A percentile compares a stretch with the other conserved stretches of the same genome.
These are phyloP conservation scores for Teratosphaeria destructans DNA, from an alignment of 2,329 filamentous ascomycete genomes.

Conservation along the genomic window DNA sequence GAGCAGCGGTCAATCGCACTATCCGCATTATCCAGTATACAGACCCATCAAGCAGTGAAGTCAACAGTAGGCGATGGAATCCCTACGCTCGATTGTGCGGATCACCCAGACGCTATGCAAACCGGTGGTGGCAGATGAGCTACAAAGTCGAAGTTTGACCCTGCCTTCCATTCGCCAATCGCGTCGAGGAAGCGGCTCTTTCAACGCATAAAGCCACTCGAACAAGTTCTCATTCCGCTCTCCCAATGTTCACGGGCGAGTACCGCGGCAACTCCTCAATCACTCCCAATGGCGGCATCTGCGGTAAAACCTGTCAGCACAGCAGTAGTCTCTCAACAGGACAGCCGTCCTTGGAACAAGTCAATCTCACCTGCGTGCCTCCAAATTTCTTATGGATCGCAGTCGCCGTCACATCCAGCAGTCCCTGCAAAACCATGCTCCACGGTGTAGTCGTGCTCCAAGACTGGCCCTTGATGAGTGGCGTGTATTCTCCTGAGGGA, in stretches of 20 bases:
- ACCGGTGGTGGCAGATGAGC: too few relatives aligned
- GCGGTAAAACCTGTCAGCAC: neutral
- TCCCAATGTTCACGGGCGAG: neutral
- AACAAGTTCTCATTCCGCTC: neutral
- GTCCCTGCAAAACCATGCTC: neutral
- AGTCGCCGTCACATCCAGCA: neutral
- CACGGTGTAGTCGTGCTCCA: neutral
- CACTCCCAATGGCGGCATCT: neutral
- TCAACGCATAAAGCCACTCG: too few relatives aligned
- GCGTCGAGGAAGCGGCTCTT: too few relatives aligned
- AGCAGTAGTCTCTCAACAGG: neutral
- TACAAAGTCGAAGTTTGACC: too few relatives aligned
- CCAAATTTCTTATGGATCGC: neutral
- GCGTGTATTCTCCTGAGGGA: neutral
- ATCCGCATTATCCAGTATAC: too few relatives aligned
- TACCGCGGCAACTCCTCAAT: neutral
- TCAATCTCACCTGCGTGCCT: neutral
- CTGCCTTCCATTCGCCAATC: too few relatives aligned
- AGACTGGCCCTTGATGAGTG: neutral
- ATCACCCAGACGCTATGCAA: too few relatives aligned
- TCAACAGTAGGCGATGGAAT: too few relatives aligned
- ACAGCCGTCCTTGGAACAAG: neutral
- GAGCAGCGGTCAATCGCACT: too few relatives aligned
- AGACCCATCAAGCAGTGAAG: too few relatives aligned
- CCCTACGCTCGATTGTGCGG: too few relatives aligned